Conservation (phyloP, 352 stramenopile genomes). For the Pythium vanterpoolii region DNA sequence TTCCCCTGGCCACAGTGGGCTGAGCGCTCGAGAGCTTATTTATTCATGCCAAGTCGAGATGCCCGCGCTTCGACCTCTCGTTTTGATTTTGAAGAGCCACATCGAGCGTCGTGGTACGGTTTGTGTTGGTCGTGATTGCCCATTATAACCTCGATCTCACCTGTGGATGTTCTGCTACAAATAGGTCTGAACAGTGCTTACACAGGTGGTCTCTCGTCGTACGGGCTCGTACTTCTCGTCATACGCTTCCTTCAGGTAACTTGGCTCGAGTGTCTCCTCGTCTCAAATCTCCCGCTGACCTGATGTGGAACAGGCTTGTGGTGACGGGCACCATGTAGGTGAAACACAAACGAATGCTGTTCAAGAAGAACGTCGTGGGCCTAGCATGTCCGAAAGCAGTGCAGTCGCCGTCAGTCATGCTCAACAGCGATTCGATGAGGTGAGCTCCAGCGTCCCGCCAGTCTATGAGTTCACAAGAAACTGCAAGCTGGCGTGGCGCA, state of each 20-base stretch:
- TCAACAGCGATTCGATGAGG: not conserved
- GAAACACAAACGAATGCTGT: slow-evolving; percentile 21
- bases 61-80: slow-evolving; percentile 91
- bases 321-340: slow-evolving; percentile 52
- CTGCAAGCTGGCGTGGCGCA: slow-evolving; percentile 60
- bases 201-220: slow-evolving; percentile 95
- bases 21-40: slow-evolving; percentile 91
- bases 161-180: not conserved
- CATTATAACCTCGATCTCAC: not conserved
- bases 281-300: not conserved
- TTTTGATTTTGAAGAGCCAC: slow-evolving; percentile 93
- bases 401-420: not conserved
- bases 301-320: slow-evolving; percentile 48
- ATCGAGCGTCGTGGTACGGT: slow-evolving; percentile 51
- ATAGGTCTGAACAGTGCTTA: slow-evolving; percentile 92
- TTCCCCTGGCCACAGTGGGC: slow-evolving; percentile 91
- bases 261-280: not conserved
- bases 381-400: slow-evolving; percentile 30
- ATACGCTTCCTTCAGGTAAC: slow-evolving; percentile 91
- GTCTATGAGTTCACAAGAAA: slow-evolving; percentile 68
- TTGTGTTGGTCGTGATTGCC: not conserved
- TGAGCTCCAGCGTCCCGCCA: slow-evolving; percentile 24
- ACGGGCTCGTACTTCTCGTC: slow-evolving; percentile 94
- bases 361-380: no score
- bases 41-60: slow-evolving; percentile 88